Base-by-base conservation (phyloP, 768 basidiomycete species). In the Boletus rubescentipes region DNA sequence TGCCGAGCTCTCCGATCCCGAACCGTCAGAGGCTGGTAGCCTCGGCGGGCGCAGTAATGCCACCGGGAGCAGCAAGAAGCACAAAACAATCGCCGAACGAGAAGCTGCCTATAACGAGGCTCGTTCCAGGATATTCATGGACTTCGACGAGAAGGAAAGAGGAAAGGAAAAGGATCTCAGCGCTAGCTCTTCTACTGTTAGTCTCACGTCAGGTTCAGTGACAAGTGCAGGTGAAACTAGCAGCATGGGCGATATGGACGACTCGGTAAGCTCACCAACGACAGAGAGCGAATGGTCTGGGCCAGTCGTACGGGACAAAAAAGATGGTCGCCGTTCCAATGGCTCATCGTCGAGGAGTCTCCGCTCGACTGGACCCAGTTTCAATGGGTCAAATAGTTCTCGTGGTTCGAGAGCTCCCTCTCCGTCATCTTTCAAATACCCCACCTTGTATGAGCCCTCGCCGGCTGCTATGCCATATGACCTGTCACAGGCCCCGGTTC, bases 81-180 rank as follows among this genome's bases (percentile, higher is more conserved):
- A 80, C 30, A 82, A 84, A 75, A 92, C 92, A 2, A 85, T 93
- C 21, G 87, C 89, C 63, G 86, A 93, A 68, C 86, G 91, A 31
- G 90, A 89, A 65, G 92, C 89, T 0, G 92, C 90, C n/a, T 93
- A 93, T 61, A 88, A 89, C 49, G 85, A 90, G 69, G 91, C 91
- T 29, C 83, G 92, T 42, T 86, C 84, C 35, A 82, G 91, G 51
- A 93, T 93, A 60, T 93, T 93, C 73, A 87, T 89, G 82, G 86
- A 73, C 59, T 90, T 91, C 60, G 80, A 89, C 66, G 87, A 89
- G 51, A 82, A 78, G 59, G 77, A 74, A 62, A 85, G 84, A 66
- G 82, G 81, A 52, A 84, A 85, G 66, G 82, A 80, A 51, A 86
- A 85, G 61, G 86, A 88, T 58, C 77, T 85, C 71, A 91, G 83